These are phyloP conservation scores for Penicillium psychrofluorescens DNA, from an alignment of 495 filamentous ascomycete species.

Conservation along the genomic window DNA sequence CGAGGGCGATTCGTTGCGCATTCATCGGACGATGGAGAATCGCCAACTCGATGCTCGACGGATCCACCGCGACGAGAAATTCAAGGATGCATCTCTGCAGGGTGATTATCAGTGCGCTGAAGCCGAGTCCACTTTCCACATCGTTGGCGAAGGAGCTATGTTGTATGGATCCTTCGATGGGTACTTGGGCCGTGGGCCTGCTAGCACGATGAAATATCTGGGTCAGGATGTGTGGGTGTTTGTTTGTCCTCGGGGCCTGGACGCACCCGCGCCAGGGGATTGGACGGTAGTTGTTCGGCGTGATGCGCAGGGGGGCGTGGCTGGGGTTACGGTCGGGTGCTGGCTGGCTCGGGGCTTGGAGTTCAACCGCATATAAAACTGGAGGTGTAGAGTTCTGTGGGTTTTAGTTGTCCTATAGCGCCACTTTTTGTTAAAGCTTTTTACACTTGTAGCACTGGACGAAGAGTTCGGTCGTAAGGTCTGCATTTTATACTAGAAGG, in stretches of 20 bases:
- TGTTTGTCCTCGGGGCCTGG: slow-evolving; percentile 21
- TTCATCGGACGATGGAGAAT: slow-evolving; percentile 20
- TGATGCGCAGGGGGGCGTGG: slow-evolving; percentile 8
- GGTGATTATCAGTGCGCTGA: slow-evolving; percentile 22
- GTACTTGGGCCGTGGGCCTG: slow-evolving; percentile 20
- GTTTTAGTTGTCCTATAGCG: too few relatives aligned
- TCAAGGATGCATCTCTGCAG: slow-evolving; percentile 3
- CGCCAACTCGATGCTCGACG: slow-evolving; percentile 15
- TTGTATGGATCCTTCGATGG: slow-evolving; percentile 27
- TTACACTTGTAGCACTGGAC: too few relatives aligned
- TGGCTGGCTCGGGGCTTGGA: slow-evolving; percentile 19
- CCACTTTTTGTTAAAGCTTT: too few relatives aligned
- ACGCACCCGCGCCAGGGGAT: slow-evolving; percentile 26
- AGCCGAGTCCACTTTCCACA: slow-evolving; percentile 24
- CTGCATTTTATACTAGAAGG: too few relatives aligned
- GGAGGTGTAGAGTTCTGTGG: too few relatives aligned
- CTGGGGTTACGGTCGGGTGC: slow-evolving; percentile 20
- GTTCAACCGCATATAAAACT: too few relatives aligned
- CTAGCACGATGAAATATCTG: slow-evolving; percentile 17
- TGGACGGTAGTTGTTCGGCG: slow-evolving; percentile 25
- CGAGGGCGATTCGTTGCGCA: slow-evolving; percentile 9
- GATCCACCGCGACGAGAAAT: slow-evolving; percentile 4
- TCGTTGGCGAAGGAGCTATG: slow-evolving; percentile 15
- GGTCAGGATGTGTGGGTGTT: slow-evolving; percentile 25
- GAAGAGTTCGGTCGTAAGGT: too few relatives aligned